Conservation (phyloP, 1,284 basidiomycete genomes). For the Leccinum fuscescens region DNA sequence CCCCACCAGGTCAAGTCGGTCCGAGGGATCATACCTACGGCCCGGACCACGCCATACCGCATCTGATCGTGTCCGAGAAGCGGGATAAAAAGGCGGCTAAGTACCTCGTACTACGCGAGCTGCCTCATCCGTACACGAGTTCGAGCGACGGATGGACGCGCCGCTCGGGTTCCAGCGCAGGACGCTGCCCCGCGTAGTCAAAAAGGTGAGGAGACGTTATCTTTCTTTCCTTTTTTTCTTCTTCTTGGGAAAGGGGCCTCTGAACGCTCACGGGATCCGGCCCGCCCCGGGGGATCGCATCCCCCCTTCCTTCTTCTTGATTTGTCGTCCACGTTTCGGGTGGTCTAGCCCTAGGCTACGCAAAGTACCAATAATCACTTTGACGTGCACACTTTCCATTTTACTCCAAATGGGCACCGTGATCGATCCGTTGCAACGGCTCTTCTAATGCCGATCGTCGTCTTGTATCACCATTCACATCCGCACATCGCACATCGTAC, state of each 20-base stretch:
- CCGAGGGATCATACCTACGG: slow-evolving; percentile 73
- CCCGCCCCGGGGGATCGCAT: background rate
- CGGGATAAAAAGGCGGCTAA: slow-evolving; percentile 91
- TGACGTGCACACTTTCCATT: background rate
- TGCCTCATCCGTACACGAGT: slow-evolving; percentile 85
- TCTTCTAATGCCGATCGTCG: slow-evolving; percentile 36
- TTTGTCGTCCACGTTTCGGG: background rate
- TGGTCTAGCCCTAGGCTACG: background rate
- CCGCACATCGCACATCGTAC: background rate
- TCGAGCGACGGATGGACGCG: no score
- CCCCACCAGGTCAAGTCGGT: slow-evolving; percentile 74
- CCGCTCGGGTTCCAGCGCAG: no score
- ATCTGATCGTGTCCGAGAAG: slow-evolving; percentile 94
- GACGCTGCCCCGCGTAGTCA: slow-evolving; percentile 61
- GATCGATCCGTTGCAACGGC: slow-evolving; percentile 70
- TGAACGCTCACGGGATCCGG: background rate
- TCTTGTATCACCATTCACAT: background rate
- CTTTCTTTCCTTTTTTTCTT: background rate
- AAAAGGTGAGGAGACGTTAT: slow-evolving; percentile 46
- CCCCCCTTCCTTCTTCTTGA: background rate
- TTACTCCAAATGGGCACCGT: slow-evolving; percentile 64
- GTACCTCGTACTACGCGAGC: slow-evolving; percentile 78
- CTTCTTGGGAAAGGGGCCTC: background rate
- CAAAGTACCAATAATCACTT: background rate
- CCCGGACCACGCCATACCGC: slow-evolving; percentile 81